Conservation (phyloP, 345 rosid species). For the Eutrema heterophyllum region DNA sequence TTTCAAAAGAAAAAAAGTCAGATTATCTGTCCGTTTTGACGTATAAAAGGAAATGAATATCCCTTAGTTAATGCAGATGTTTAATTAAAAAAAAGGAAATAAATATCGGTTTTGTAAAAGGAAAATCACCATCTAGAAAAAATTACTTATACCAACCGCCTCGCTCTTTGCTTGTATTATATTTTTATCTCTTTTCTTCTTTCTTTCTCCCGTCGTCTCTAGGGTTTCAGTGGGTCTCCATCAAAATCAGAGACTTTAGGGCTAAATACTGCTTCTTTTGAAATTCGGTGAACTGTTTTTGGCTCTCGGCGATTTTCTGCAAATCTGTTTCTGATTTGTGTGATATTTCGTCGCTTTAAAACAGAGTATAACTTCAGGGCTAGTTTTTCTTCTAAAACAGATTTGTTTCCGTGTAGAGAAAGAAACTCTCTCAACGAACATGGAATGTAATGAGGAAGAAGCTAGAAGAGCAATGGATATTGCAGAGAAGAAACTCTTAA, state of each 20-base stretch:
- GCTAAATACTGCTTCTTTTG: no score
- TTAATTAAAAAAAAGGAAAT: neutral
- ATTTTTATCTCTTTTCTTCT: neutral
- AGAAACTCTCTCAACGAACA: constrained; percentile 1
- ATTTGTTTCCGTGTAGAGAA: neutral
- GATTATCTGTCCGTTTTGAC: no score
- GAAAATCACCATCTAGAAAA: neutral
- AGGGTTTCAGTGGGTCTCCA: neutral
- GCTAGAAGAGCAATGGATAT: neutral
- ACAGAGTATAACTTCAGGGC: no score
- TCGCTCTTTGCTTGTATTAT: neutral
- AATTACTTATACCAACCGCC: neutral
- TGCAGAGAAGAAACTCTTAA: neutral
- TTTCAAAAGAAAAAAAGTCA: no score
- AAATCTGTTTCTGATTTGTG: neutral
- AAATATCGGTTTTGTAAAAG: neutral
- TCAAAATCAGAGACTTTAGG: neutral
- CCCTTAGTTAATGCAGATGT: no score
- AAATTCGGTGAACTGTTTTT: no score
- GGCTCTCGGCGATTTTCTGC: neutral
- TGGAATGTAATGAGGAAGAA: constrained; percentile 34
- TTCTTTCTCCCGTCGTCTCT: neutral
- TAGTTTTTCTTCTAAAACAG: no score
- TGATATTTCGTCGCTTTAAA: neutral
- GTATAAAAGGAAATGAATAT: no score